Percentiles rank a stretch among this genome's conserved stretches.
Evolutionary conservation across 2,329 filamentous ascomycete species (phyloP).

Genomic region (Paradendryphiella salina): DNA sequence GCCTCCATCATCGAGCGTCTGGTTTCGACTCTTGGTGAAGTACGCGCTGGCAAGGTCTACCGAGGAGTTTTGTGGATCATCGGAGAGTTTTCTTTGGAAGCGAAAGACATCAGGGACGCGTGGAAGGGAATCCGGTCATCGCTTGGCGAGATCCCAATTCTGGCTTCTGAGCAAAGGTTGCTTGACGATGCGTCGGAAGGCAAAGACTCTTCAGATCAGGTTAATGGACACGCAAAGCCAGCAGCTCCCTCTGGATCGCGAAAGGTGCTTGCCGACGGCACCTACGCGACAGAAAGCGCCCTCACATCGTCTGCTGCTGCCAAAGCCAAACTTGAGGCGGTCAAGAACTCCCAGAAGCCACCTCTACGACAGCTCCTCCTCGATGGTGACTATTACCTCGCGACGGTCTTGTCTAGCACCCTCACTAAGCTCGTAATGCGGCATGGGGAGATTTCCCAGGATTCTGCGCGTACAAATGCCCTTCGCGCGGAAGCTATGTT

Average conservation of each 20-base stretch:
- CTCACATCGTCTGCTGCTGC: conserved; percentile 89
- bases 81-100: conserved; percentile 93
- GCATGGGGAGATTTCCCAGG: conserved; percentile 87
- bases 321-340: conserved; percentile 88
- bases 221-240: conserved; percentile 78
- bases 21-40: conserved; percentile 87
- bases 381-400: conserved; percentile 95
- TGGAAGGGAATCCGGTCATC: conserved; percentile 96
- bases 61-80: conserved; percentile 96
- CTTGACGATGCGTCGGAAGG: conserved; percentile 73
- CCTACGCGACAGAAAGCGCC: conserved; percentile 95
- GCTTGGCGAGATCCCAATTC: conserved; percentile 93
- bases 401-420: conserved; percentile 91
- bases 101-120: conserved; percentile 90
- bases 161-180: conserved; percentile 90
- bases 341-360: conserved; percentile 96
- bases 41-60: conserved; percentile 96
- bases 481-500: conserved; percentile 96
- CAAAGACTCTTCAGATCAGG: conserved; percentile 67
- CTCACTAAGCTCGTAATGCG: conserved; percentile 98
- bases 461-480: conserved; percentile 85
- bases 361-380: conserved; percentile 88
- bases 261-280: conserved; percentile 92
- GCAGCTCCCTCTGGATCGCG: conserved; percentile 79
- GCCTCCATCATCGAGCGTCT: conserved; percentile 84